Evolutionary conservation across 768 basidiomycete species (phyloP).

Genomic region (Chalciporus piperatus): DNA sequence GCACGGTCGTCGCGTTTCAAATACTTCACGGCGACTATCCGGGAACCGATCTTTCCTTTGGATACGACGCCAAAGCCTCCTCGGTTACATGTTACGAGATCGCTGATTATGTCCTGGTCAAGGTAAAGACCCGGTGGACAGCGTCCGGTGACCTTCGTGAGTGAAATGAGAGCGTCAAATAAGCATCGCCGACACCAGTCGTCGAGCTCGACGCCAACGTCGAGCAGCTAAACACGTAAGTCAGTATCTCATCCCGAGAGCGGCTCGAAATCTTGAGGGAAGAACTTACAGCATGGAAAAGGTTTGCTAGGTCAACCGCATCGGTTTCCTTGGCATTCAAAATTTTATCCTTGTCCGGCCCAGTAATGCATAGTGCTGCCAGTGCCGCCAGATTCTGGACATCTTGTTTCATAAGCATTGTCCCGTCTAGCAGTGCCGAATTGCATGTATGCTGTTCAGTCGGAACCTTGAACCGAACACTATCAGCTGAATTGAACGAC

Average conservation of each 20-base stretch:
- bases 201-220: conserved; percentile 9
- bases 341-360: conserved; percentile 1
- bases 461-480: conserved; percentile 11
- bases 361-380: conserved; percentile 12
- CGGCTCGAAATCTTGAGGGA: not conserved
- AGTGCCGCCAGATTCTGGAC: conserved; percentile 19
- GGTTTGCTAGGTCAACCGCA: conserved; percentile 17
- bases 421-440: conserved; percentile 15
- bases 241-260: conserved; percentile 5
- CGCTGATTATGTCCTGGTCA: conserved; percentile 4
- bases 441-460: conserved; percentile 24
- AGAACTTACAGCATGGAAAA: conserved; percentile 25
- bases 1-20: not conserved
- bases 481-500: not conserved
- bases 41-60: conserved; percentile 15
- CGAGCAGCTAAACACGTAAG: conserved; percentile 19
- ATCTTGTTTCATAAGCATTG: conserved; percentile 15
- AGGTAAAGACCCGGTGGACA: conserved; percentile 20
- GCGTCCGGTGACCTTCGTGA: conserved; percentile 18
- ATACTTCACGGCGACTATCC: conserved; percentile 30
- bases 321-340: not conserved
- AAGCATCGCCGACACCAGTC: conserved; percentile 18
- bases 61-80: conserved; percentile 25
- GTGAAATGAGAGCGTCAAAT: conserved; percentile 15
- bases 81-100: not conserved